Conservation (phyloP, 805 yeast genomes). For the Kodamaea restingae region DNA sequence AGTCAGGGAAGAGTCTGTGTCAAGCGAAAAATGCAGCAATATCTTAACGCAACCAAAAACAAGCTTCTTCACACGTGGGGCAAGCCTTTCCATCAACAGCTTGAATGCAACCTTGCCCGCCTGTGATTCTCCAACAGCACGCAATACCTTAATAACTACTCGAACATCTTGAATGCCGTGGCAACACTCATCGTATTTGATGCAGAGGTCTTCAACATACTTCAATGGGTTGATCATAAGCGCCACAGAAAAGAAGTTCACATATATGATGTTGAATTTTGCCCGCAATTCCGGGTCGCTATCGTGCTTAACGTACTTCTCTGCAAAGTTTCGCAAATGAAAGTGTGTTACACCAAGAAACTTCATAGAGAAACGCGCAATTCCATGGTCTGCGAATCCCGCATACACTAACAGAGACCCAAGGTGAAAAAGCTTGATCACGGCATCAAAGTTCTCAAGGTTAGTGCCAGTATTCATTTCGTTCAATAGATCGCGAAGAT, state of each 20-base stretch:
- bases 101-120: constrained; percentile 18
- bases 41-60: constrained; percentile 23
- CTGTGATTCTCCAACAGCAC: constrained; percentile 27
- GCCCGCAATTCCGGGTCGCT: constrained; percentile 12
- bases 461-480: constrained; percentile 25
- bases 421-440: constrained; percentile 33
- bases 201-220: constrained; percentile 23
- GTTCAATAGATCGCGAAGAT: constrained; percentile 23
- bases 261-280: constrained; percentile 20
- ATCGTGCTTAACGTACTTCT: constrained; percentile 8
- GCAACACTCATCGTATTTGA: constrained; percentile 19
- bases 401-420: constrained; percentile 28
- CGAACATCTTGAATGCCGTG: constrained; percentile 24
- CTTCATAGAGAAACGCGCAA: constrained; percentile 26
- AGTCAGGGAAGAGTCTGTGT: constrained; percentile 10
- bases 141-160: constrained; percentile 27
- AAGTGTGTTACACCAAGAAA: constrained; percentile 31
- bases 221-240: constrained; percentile 30
- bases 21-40: constrained; percentile 8
- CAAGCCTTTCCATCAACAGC: constrained; percentile 21
- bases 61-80: constrained; percentile 23
- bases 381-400: constrained; percentile 20
- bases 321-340: constrained; percentile 16
- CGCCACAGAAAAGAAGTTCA: constrained; percentile 34
- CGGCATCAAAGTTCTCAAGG: constrained; percentile 32